Evolutionary conservation across 2,329 filamentous ascomycete genomes (phyloP), one percentile per base, ranked within the genome.

Genomic region (Aspergillus fumigatus): DNA sequence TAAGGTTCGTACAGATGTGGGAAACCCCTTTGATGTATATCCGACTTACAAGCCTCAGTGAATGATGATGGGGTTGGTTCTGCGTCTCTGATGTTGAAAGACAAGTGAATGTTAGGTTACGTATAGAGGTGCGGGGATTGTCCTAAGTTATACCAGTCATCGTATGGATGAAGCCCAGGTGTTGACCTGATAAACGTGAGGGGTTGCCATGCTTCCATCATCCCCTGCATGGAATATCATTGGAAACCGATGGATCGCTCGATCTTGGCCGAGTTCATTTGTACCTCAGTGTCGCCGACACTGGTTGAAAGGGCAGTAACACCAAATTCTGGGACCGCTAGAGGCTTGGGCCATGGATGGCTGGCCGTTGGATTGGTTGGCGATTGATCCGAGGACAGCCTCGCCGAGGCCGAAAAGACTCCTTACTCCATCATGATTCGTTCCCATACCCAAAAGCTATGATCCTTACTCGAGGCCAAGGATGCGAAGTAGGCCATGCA

Each of bases 251-350:
- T 53, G 51, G 53, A 57, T 55, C 52, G 29, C 43, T 56, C 40
- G 55, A 60, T 57, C 59, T 63, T 63, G 61, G 59, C 61, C 35
- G 41, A 60, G 52, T 58, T 54, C 59, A 60, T 62, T 41, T 14
- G 47, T n/a, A 43, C 5, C 51, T 50, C 35, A 48, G 41, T 38
- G 54, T 49, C 53, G 56, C 48, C 5, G 2, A 7, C 14, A 38
- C 14, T 38, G 50, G 40, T 43, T 47, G 54, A 29, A 47, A 14
- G 21, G 38, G 17, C 7, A 29, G 4, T 48, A 27, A 48, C 19
- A 21, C 53, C 38, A 35, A 21, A 25, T 11, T 21, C 17, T 47
- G 19, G 57, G 53, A 29, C 49, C 57, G 51, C 61, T 60, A 59
- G 52, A 48, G 52, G 54, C 58, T 62, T 63, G 57, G 43, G 23